Evolutionary conservation across 2,329 filamentous ascomycete genomes (phyloP), one percentile per base, ranked within the genome.

Genomic region (Ilyonectria mors-panacis): DNA sequence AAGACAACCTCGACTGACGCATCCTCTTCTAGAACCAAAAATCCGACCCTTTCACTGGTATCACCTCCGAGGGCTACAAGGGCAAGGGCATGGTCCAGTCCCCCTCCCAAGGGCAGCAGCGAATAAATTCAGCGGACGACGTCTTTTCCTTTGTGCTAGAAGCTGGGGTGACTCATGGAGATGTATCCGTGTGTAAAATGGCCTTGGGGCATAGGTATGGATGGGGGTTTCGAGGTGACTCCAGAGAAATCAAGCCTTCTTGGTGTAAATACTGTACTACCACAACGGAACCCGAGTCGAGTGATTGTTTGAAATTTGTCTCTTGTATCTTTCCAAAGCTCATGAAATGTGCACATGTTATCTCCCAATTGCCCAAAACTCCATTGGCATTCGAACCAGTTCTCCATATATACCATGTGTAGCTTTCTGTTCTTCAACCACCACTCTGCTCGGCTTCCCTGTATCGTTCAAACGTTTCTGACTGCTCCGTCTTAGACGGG

Each of bases 1-100:
- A 26, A 48, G 45, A 15, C 15, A 17, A 42, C 9, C 21, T 10
- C 10, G 50, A 47, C 72, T 77, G 66, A 75, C 70, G 62, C 39
- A 30, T 19, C 23, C 42, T 23, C 30, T 42, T n/a, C 81, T 81
- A 97, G 93, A 86, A 86, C 80, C 93, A 97, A 90, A 93, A 92
- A 79, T 87, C 93, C 80, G 94, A 97, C 81, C 94, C 94, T 69
- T 89, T 97, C 82, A 94, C 92, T 70, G 94, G 94, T 87, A 85
- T 96, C 83, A 88, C 92, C 74, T 92, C 92, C 79, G 89, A 92
- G 81, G 91, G 90, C 76, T 97, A 97, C 86, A 84, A 83, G 72
- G 94, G 94, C 82, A 88, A 89, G 80, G 93, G 94, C 78, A 88
- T 91, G 84, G 88, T 97, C 73, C 94, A 97, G 86, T 90, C 88